Conservation (phyloP, 2,329 filamentous ascomycete genomes). For the Claviceps sorghi region DNA sequence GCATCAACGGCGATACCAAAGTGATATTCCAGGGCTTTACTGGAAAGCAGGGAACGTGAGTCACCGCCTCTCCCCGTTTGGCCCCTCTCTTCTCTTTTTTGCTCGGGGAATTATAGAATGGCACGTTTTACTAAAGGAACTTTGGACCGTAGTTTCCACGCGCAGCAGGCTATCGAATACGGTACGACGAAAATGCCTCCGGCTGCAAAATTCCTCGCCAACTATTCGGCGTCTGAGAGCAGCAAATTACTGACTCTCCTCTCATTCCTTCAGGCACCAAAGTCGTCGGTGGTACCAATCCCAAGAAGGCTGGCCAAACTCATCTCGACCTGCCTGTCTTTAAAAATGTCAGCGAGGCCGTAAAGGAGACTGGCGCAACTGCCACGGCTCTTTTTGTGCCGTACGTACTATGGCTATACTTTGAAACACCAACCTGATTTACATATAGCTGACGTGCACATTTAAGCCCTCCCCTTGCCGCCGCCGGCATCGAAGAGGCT, state of each 20-base stretch:
- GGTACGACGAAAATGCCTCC: constrained; percentile 40
- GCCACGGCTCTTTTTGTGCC: constrained; percentile 95
- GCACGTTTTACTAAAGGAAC: constrained; percentile 6
- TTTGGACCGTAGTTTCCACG: constrained; percentile 62
- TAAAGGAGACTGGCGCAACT: constrained; percentile 79
- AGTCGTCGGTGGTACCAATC: constrained; percentile 95
- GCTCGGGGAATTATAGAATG: neutral
- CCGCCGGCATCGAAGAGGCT: constrained; percentile 92
- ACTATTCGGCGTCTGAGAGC: neutral
- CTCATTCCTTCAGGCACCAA: constrained; percentile 56
- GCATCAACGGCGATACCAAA: constrained; percentile 86
- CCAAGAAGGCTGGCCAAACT: constrained; percentile 87
- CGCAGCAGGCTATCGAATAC: constrained; percentile 95
- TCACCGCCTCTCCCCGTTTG: constrained; percentile 16
- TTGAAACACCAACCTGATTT: constrained; percentile 3
- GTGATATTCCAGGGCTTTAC: constrained; percentile 97
- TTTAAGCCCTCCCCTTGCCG: constrained; percentile 73
- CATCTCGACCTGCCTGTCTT: constrained; percentile 92
- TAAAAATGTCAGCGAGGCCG: constrained; percentile 71
- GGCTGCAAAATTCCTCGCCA: neutral
- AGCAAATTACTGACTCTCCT: constrained; percentile 11
- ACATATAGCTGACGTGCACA: constrained; percentile 14
- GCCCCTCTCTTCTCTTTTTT: neutral
- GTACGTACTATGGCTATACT: constrained; percentile 33
- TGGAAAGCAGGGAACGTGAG: constrained; percentile 87